Evolutionary conservation across 2,329 filamentous ascomycete genomes (phyloP), one percentile per base, ranked within the genome.

Genomic region (Orbilia javanica): DNA sequence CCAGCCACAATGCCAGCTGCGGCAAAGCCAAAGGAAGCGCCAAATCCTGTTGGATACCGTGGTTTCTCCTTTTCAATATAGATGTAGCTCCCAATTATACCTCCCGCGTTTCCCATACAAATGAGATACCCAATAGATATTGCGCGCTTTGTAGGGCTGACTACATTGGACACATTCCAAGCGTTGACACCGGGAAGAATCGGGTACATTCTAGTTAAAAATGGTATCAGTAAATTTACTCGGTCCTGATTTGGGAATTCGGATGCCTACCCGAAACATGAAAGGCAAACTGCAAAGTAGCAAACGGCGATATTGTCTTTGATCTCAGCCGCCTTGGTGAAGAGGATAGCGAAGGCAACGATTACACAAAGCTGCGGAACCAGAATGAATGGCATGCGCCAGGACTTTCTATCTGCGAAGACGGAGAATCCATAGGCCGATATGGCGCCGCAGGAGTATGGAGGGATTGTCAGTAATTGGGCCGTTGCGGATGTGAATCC

Each of bases 251-350:
- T 7, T 25, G 15, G 50, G 2, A 29, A 29, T 11, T 13, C 20
- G 60, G 8, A 63, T 27, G 48, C 69, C 66, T 57, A 73, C 69
- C 84, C 84, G 50, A 83, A 82, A 52, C 83, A 86, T 0, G 86
- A 84, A 3, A 87, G 80, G 44, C 84, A 85, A 31, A 87, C 84
- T 0, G 84, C 85, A 60, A 86, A 86, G 76, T 86, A 86, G 65
- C 84, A 84, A 0, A 84, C 80, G 0, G 83, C 84, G 18, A 87
- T 83, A 65, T 86, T 86, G 25, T 83, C 75, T 20, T 83, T 77
- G 22, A 86, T 84, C 10, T 84, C 80, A 3, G 81, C 84, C 1
- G 83, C 83, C 36, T 84, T 83, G n/a, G 80, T 76, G 34, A 85
- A 84, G 0, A 86, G 71, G 15, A 85, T 84, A 10, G 81, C 79